These are phyloP conservation scores for Cicer judaicum DNA, from an alignment of 306 rosid genomes.

Conservation along the genomic window DNA sequence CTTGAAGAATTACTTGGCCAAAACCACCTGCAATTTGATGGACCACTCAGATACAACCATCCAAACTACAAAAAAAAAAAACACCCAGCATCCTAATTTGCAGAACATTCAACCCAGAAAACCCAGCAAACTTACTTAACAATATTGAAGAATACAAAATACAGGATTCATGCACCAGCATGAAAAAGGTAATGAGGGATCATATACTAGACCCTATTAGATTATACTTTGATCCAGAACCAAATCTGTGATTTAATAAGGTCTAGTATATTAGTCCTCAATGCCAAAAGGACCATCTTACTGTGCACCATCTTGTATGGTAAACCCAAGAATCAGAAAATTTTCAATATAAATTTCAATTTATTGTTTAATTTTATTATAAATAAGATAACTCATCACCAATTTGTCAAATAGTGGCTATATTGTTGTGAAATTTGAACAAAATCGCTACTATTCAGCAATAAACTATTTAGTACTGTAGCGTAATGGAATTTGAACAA, in stretches of 20 bases:
- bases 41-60: not conserved
- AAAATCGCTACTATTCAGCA: too few relatives aligned
- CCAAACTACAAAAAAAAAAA: not conserved
- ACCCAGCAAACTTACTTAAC: not conserved
- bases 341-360: not conserved
- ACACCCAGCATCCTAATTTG: not conserved
- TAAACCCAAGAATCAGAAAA: not conserved
- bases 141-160: not conserved
- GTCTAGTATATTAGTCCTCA: slow-evolving; percentile 7
- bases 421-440: too few relatives aligned
- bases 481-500: too few relatives aligned
- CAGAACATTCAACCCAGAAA: not conserved
- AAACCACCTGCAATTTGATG: not conserved
- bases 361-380: not conserved
- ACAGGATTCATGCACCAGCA: not conserved
- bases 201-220: not conserved
- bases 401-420: too few relatives aligned
- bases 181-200: not conserved
- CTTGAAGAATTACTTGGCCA: not conserved
- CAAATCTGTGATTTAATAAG: not conserved
- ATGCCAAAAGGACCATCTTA: not conserved
- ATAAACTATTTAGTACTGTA: too few relatives aligned
- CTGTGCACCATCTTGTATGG: not conserved
- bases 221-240: not conserved
- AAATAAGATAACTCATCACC: not conserved